Conservation (phyloP, 306 rosid species). For the Prunus kanzakura region DNA sequence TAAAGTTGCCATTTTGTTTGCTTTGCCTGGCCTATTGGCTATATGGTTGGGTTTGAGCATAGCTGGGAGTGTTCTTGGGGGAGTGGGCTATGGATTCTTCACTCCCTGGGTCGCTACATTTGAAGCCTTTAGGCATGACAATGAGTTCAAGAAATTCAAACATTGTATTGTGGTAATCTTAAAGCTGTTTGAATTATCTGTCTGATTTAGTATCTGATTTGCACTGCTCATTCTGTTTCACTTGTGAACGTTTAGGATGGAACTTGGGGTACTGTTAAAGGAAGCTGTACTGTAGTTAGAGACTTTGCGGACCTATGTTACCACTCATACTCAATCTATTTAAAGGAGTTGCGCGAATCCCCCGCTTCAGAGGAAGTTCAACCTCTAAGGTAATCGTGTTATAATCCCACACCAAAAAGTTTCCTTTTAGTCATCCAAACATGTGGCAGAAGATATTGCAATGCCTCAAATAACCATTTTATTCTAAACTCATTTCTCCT, state of each 20-base stretch:
- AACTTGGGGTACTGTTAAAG: conserved; percentile 77
- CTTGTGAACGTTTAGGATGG: conserved; percentile 51
- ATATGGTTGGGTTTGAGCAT: conserved; percentile 81
- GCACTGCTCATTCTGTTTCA: conserved; percentile 1
- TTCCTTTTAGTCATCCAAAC: not conserved
- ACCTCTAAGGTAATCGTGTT: conserved; percentile 49
- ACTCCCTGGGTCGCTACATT: conserved; percentile 88
- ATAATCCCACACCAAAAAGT: too few species aligned
- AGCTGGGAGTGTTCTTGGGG: conserved; percentile 72
- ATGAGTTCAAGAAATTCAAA: conserved; percentile 51
- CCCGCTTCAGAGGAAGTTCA: conserved; percentile 48
- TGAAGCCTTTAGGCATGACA: conserved; percentile 72
- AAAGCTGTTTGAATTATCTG: not conserved
- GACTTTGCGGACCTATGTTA: conserved; percentile 82
- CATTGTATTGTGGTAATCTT: conserved; percentile 61
- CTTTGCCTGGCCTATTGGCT: conserved; percentile 69
- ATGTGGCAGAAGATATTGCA: not conserved
- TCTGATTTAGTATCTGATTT: conserved; percentile 5
- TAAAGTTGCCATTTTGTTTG: conserved; percentile 64
- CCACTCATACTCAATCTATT: conserved; percentile 65
- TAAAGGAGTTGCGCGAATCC: conserved; percentile 70
- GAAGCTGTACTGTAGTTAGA: conserved; percentile 82
- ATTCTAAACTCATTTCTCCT: not conserved
- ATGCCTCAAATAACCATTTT: not conserved
- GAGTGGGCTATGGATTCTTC: conserved; percentile 74